Evolutionary conservation across 352 stramenopile genomes (phyloP).

Genomic region (Elongisporangium senticosum): DNA sequence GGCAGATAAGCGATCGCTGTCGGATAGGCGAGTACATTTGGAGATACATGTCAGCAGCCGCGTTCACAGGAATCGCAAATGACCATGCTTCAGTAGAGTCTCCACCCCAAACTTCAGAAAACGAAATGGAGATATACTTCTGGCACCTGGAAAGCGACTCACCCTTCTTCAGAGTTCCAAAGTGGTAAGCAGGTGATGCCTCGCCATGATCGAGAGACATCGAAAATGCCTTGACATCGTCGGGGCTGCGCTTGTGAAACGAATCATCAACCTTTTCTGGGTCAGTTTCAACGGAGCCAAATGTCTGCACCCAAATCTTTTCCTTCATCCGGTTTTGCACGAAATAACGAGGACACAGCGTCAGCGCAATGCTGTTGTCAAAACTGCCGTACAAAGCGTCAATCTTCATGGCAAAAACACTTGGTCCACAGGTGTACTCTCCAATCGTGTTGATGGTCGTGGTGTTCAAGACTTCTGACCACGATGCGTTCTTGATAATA

Average conservation of each 20-base stretch:
- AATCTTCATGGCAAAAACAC: slow-evolving; percentile 77
- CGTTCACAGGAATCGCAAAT: slow-evolving; percentile 73
- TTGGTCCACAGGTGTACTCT: slow-evolving; percentile 64
- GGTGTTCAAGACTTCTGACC: slow-evolving; percentile 80
- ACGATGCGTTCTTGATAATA: slow-evolving; percentile 52
- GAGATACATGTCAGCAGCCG: slow-evolving; percentile 70
- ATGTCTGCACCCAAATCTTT: slow-evolving; percentile 71
- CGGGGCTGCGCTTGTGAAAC: slow-evolving; percentile 63
- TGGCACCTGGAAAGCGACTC: slow-evolving; percentile 51
- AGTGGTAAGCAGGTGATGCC: slow-evolving; percentile 71
- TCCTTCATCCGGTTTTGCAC: slow-evolving; percentile 80
- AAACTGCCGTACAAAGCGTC: slow-evolving; percentile 80
- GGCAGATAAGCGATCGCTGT: slow-evolving; percentile 73
- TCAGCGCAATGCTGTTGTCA: slow-evolving; percentile 67
- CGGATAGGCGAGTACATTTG: slow-evolving; percentile 74
- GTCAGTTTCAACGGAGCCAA: slow-evolving; percentile 56
- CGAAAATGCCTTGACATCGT: slow-evolving; percentile 52
- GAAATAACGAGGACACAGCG: slow-evolving; percentile 75
- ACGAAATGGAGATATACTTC: slow-evolving; percentile 82
- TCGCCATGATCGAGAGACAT: slow-evolving; percentile 51
- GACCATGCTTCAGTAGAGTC: slow-evolving; percentile 65
- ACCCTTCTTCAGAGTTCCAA: slow-evolving; percentile 65
- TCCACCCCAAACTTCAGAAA: slow-evolving; percentile 49
- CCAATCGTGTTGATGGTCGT: slow-evolving; percentile 83
- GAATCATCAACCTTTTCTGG: slow-evolving; percentile 56